phyloP scores from a whole-genome alignment of 2,329 filamentous ascomycete species.

The Waltergamsia citrina region DNA sequence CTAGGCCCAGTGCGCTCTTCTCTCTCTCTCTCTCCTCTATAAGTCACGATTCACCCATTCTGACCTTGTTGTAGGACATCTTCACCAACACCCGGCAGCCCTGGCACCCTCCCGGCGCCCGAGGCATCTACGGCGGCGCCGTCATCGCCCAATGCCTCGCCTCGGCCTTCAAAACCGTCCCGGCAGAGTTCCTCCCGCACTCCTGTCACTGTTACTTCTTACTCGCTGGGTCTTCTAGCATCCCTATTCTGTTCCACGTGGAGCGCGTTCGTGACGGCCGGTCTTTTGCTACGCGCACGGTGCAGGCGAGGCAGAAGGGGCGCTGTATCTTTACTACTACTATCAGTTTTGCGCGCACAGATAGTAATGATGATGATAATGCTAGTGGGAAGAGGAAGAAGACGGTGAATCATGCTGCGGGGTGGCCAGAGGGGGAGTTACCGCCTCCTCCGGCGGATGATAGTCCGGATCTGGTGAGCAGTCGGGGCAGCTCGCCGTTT shows the following conservation, averaged over 20 bases:
- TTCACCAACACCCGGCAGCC: conserved; percentile 90
- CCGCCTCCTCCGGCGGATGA: conserved; percentile 26
- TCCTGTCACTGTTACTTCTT: conserved; percentile 99
- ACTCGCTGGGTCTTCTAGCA: conserved; percentile 73
- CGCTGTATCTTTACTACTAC: conserved; percentile 93
- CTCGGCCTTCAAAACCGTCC: conserved; percentile 82
- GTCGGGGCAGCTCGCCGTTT: conserved; percentile 29
- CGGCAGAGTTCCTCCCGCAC: conserved; percentile 71
- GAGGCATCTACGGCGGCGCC: conserved; percentile 87
- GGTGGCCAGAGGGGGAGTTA: conserved; percentile 39
- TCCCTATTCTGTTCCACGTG: conserved; percentile 90
- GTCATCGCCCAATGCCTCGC: conserved; percentile 88
- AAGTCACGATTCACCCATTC: neutral
- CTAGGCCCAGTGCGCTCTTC: conserved; percentile 58
- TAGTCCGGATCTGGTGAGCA: conserved; percentile 11
- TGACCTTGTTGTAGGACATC: conserved; percentile 59
- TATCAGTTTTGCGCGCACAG: conserved; percentile 67
- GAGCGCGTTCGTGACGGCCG: conserved; percentile 86
- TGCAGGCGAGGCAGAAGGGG: conserved; percentile 87
- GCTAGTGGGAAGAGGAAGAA: conserved; percentile 44
- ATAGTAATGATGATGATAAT: conserved; percentile 34
- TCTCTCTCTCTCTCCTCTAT: neutral
- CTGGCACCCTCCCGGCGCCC: conserved; percentile 86
- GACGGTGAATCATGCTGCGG: conserved; percentile 55
- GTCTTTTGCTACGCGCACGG: conserved; percentile 84